These are phyloP conservation scores for Phytophthora chlamydospora DNA, from an alignment of 352 stramenopile genomes.

Conservation along the genomic window DNA sequence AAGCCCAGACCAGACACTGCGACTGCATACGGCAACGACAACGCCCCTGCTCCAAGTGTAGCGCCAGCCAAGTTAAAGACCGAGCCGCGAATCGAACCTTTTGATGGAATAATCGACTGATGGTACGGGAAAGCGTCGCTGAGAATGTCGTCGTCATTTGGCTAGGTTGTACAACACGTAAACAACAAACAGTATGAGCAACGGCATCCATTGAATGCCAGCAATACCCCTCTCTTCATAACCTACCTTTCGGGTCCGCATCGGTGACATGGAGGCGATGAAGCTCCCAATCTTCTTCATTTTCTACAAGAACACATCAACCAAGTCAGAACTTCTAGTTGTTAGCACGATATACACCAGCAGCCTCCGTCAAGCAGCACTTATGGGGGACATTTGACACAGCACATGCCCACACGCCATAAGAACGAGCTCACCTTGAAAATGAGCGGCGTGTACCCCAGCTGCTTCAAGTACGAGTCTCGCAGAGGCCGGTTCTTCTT, in stretches of 20 bases:
- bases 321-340: conserved; percentile 11
- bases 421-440: conserved; percentile 60
- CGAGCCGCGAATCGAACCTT: conserved; percentile 82
- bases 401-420: conserved; percentile 10
- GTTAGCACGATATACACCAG: neutral
- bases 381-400: neutral
- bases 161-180: conserved; percentile 14
- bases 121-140: conserved; percentile 74
- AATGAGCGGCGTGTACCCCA: conserved; percentile 82
- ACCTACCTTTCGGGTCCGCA: conserved; percentile 48
- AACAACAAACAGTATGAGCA: neutral
- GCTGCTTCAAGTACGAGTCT: conserved; percentile 74
- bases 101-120: conserved; percentile 81
- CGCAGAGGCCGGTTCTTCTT: conserved; percentile 49
- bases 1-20: conserved; percentile 81
- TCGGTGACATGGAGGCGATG: conserved; percentile 75
- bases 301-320: conserved; percentile 40
- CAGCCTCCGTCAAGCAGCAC: conserved; percentile 6
- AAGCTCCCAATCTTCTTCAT: conserved; percentile 76
- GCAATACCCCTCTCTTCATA: neutral
- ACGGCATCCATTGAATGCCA: neutral
- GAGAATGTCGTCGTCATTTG: conserved; percentile 52
- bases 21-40: conserved; percentile 84
- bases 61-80: conserved; percentile 87
- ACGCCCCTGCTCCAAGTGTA: conserved; percentile 75